Evolutionary conservation across 768 basidiomycete genomes (phyloP), one percentile per base, ranked within the genome.

Genomic region (Asterophora lycoperdoides): DNA sequence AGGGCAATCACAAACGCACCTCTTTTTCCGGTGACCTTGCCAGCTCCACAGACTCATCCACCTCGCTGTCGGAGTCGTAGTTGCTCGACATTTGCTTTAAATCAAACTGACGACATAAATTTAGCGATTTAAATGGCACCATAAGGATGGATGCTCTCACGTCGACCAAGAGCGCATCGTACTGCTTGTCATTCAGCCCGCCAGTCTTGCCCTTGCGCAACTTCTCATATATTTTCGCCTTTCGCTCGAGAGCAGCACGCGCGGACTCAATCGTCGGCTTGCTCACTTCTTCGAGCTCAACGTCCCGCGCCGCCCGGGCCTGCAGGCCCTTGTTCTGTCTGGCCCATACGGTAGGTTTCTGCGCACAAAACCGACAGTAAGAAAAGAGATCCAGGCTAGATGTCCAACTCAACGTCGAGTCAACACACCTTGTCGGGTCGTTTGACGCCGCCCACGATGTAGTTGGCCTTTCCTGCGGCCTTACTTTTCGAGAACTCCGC

Each of bases 281-380:
- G 67, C 79, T 82, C 48, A 88, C 68, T 32, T 69, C 80, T 54
- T 89, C 88, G 2, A 84, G 73, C 58, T 89, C 85, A 6, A 81
- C 60, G 65, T 93, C 91, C 26, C 83, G 77, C 15, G 72, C 68
- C 0, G 81, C 80, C 1, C 91, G 80, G 5, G 65, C 67, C 2
- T 76, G 62, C 15, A 93, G 81, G 13, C 89, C 90, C 62, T 83
- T 84, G 58, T 92, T 92, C 43, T 81, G 79, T 30, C 79, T 80
- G 4, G 76, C 68, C 91, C 91, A 93, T 67, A 81, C 70, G 1
- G 83, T 84, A 3, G 83, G 77, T 74, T 89, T 92, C 89, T 91
- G 52, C 1, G 28, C 36, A 26, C 14, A n/a, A 0, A 40, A 18
- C 19, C 26, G 30, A 9, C 11, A 38, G 20, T 28, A 38, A 23